These are phyloP conservation scores for Scenedesmus sp. DNA, from an alignment of 163 green algal species.

Conservation along the genomic window DNA sequence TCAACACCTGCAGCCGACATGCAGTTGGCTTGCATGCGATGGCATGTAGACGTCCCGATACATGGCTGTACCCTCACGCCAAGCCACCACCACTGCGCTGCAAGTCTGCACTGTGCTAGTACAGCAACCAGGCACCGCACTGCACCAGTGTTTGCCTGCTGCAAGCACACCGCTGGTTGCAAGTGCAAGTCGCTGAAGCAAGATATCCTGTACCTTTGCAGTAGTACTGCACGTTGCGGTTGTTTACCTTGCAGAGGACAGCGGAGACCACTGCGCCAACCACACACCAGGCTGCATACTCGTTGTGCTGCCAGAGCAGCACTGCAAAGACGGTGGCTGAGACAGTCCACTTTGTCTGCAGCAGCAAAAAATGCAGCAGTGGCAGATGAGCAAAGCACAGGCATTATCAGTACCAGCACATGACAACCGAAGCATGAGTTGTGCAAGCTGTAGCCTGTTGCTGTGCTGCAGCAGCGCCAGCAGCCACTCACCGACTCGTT, in stretches of 20 bases:
- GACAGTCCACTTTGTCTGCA: conserved; percentile 78
- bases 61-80: neutral
- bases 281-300: conserved; percentile 67
- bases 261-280: conserved; percentile 66
- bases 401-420: neutral
- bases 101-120: neutral
- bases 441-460: neutral
- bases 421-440: neutral
- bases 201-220: neutral
- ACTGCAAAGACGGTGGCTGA: conserved; percentile 58
- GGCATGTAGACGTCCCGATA: no score
- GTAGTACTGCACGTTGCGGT: neutral
- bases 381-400: neutral
- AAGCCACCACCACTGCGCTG: neutral
- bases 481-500: conserved; percentile 24
- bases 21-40: no score
- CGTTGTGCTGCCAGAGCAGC: conserved; percentile 65
- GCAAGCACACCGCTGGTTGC: neutral
- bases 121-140: neutral
- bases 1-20: conserved; percentile 69
- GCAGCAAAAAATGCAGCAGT: neutral
- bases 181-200: neutral
- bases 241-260: conserved; percentile 70
- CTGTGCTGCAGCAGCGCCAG: neutral
- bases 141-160: neutral